Base-by-base conservation (phyloP, 176 grass and related monocot species). In the Juncus effusus region DNA sequence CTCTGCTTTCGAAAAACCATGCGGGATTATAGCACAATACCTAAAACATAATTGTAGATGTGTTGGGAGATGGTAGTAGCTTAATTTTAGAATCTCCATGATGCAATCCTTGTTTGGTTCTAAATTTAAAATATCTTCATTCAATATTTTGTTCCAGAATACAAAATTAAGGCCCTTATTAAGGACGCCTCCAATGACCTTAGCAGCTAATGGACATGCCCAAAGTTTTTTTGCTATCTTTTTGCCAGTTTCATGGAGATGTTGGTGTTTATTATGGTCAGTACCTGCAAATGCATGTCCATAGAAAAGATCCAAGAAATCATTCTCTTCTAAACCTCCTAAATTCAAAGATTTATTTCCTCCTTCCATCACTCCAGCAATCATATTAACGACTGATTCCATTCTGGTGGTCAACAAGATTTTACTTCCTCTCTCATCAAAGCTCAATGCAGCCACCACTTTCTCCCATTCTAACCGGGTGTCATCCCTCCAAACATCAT, bases 401-500 rank as follows among this genome's bases (percentile, higher is more conserved):
- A 73, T 36, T 57, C 77, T n/a, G 42, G 59, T 72, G 15, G 67
- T 73, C 7, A 79, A 0, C 10, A 87, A 10, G 19, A 83, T 76
- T 61, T 62, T 82, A 60, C 84, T 83, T 57, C 16, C 84, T 50
- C 47, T 39, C 38, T 62, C 13, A 38, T 63, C 64, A 39, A 51
- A 54, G n/a, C 50, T 35, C 28, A 87, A 50, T 36, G 79, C 64
- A 8, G 45, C 70, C 3, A 87, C 70, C 8, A 87, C 10, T 3
- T 11, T 66, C 5, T 10, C 75, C 79, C 84, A 68, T 59, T 56
- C 16, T 0, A 59, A 51, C 4, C 6, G 57, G 7, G 38, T 52
- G 2, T 40, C 74, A 10, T 81, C 83, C 54, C 70, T 39, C 75
- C 84, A 82, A 56, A 86, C 54, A 76, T 87, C 74, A 76, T 86